phyloP scores from a whole-genome alignment of 129 eudicot species.

The Oenanthe sinensis region DNA sequence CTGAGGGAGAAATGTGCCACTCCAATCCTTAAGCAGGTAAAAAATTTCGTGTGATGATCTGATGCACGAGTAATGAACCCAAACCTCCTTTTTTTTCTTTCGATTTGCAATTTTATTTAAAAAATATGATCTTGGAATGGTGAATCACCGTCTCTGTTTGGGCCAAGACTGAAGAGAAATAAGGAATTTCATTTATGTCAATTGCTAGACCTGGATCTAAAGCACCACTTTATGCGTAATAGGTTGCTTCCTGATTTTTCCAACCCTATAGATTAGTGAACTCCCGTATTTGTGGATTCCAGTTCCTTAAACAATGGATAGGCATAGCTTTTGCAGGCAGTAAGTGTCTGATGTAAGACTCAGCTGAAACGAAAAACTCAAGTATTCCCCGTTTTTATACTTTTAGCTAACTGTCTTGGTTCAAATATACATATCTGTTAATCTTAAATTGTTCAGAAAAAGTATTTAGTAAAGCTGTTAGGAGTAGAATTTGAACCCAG shows the following conservation, averaged over 20 bases:
- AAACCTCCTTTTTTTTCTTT: background rate
- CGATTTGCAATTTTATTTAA: background rate
- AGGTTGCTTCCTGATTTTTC: too few relatives aligned
- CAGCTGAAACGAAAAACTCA: too few relatives aligned
- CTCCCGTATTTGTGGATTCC: background rate
- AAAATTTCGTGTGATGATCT: background rate
- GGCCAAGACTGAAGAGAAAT: background rate
- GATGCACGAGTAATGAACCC: background rate
- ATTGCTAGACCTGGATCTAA: too few relatives aligned
- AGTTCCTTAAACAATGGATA: background rate
- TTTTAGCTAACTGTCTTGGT: too few relatives aligned
- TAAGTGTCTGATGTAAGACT: too few relatives aligned
- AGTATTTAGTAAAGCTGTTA: too few relatives aligned
- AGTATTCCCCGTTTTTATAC: too few relatives aligned
- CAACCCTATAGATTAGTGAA: background rate
- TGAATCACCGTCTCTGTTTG: background rate
- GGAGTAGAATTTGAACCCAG: background rate
- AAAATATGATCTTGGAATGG: background rate
- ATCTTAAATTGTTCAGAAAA: background rate
- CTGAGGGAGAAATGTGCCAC: constrained; percentile 89
- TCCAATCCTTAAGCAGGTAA: constrained; percentile 80
- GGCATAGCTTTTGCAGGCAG: background rate
- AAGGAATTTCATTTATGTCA: background rate
- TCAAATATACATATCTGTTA: too few relatives aligned
- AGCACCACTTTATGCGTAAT: too few relatives aligned